phyloP scores from a whole-genome alignment of 352 stramenopile species.

The Pythium plurisporium region DNA sequence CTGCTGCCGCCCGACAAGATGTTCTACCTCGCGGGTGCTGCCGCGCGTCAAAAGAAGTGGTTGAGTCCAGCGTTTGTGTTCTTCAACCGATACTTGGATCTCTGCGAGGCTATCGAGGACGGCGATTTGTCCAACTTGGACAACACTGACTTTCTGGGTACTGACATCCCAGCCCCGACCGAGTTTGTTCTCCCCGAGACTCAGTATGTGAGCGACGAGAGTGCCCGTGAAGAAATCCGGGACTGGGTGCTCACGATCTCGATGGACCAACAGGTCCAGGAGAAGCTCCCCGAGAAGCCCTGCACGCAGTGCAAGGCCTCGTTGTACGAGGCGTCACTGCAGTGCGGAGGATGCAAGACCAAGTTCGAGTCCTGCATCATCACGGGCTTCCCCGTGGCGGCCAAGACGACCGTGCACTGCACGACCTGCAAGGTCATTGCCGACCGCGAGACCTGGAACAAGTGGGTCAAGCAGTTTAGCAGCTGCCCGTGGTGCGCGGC shows the following conservation, averaged over 20 bases:
- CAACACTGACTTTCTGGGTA: conserved; percentile 93
- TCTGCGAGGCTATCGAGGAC: conserved; percentile 94
- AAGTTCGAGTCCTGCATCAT: conserved; percentile 84
- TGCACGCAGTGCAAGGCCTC: conserved; percentile 76
- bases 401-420: conserved; percentile 87
- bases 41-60: conserved; percentile 84
- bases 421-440: conserved; percentile 86
- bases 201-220: conserved; percentile 81
- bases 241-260: conserved; percentile 94
- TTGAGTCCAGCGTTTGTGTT: conserved; percentile 92
- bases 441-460: conserved; percentile 86
- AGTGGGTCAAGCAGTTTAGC: conserved; percentile 86
- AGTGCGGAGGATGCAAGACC: conserved; percentile 76
- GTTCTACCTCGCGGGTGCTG: conserved; percentile 88
- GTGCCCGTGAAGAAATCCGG: conserved; percentile 89
- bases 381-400: conserved; percentile 86
- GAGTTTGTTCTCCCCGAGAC: conserved; percentile 70
- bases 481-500: conserved; percentile 76
- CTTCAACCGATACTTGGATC: conserved; percentile 93
- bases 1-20: conserved; percentile 93
- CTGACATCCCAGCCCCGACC: conserved; percentile 85
- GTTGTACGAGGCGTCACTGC: conserved; percentile 84
- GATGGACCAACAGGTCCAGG: conserved; percentile 93
- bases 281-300: conserved; percentile 77
- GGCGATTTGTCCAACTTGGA: conserved; percentile 80